Evolutionary conservation across 2,329 filamentous ascomycete species (phyloP).

Genomic region (Trichoderma asperellum): DNA sequence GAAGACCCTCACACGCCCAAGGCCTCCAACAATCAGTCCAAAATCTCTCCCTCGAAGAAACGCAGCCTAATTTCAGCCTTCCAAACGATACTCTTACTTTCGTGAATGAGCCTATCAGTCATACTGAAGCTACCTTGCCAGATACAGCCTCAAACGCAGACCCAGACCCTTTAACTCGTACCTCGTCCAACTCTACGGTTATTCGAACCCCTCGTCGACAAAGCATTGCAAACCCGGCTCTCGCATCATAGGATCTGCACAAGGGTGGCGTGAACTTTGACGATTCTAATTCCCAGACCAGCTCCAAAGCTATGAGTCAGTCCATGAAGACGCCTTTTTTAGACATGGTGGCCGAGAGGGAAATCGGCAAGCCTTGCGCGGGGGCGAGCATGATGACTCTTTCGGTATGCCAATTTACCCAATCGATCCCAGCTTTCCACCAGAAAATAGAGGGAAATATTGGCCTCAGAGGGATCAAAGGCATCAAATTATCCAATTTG

Average conservation of each 20-base stretch:
- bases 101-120: background rate
- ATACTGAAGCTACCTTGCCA: background rate
- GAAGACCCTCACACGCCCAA: constrained; percentile 17
- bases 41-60: background rate
- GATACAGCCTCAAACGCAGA: background rate
- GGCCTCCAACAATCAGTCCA: background rate
- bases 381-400: constrained; percentile 5
- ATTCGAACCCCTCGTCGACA: constrained; percentile 42
- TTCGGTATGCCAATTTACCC: constrained; percentile 14
- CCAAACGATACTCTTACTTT: background rate
- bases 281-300: constrained; percentile 18
- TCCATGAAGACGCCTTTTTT: constrained; percentile 43
- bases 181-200: constrained; percentile 44
- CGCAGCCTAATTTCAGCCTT: background rate
- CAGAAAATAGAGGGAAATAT: background rate
- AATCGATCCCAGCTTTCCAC: constrained; percentile 13
- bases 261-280: constrained; percentile 41
- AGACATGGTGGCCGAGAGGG: constrained; percentile 35
- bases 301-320: background rate
- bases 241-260: constrained; percentile 39
- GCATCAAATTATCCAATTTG: background rate
- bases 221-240: constrained; percentile 34
- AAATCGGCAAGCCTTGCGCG: constrained; percentile 29
- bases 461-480: background rate
- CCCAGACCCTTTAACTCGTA: background rate